Base-by-base conservation (phyloP, 176 grass and related monocot species). In the Saccharum spontaneum region DNA sequence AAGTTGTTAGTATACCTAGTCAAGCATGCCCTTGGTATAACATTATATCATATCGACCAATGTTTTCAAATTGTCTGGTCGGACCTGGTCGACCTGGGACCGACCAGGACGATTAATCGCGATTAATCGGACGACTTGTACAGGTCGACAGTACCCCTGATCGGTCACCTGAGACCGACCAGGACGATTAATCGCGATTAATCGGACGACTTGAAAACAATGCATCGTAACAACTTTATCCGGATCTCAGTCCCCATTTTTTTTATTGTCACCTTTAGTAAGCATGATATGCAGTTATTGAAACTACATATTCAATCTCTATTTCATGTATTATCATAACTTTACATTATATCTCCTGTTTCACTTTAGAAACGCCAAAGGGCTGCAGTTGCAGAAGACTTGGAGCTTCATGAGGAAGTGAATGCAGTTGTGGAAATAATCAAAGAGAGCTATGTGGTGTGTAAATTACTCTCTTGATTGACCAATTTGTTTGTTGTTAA, bases 371-470 rank as follows among this genome's bases (percentile, higher is more conserved):
- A 98, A 87, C 96, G 96, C 26, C 55, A 80, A 67, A 92, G 84
- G 79, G 67, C 81, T 30, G 67, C 83, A 66, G 72, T 78, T 77
- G 44, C 61, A 36, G 96, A 98, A 36, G 96, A 98, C 83, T 90
- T 98, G 76, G 87, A 95, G 83, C 83, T 92, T 69, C 78, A 94
- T 20, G 85, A 98, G 82, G 86, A 90, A 87, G 96, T 98, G 84
- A 89, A 79, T 86, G 93, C 91, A 81, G 64, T 90, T 83, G 96
- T 98, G 63, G 96, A 95, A 88, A 92, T 93, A 62, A 84, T 91
- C 64, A 98, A 98, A 90, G 89, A 92, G 70, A 87, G 89, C 71
- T 95, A 94, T 83, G 34, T 75, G 89, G 96, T 95, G 84, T 87
- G 86, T 60, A 76, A 75, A 34, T 83, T 86, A 44, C 62, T 84